phyloP scores from a whole-genome alignment of 192 early-diverging fungal genomes.

The Backusella macrospora region DNA sequence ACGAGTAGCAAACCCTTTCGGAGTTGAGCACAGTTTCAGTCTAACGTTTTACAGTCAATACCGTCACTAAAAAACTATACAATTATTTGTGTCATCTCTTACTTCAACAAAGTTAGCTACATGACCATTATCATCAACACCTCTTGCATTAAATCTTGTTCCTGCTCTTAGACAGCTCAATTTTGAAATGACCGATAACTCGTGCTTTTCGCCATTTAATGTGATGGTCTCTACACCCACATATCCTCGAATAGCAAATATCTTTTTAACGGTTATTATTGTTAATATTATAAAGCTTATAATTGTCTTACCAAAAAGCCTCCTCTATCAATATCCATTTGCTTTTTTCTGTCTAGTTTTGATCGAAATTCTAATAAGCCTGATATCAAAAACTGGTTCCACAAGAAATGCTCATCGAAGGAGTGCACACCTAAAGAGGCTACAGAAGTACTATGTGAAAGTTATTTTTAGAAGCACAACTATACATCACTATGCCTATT shows the following conservation, averaged over 20 bases:
- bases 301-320: slow-evolving; percentile 66
- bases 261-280: slow-evolving; percentile 39
- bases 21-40: slow-evolving; percentile 83
- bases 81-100: slow-evolving; percentile 1
- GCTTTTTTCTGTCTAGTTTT: slow-evolving; percentile 66
- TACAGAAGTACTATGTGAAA: slow-evolving; percentile 40
- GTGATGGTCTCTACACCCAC: slow-evolving; percentile 56
- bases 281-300: background rate
- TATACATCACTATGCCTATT: slow-evolving; percentile 19
- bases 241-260: slow-evolving; percentile 78
- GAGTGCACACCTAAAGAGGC: slow-evolving; percentile 54
- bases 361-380: slow-evolving; percentile 81
- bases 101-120: slow-evolving; percentile 98
- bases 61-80: background rate
- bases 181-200: slow-evolving; percentile 71
- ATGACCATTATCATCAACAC: slow-evolving; percentile 95
- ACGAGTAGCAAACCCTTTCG: slow-evolving; percentile 62
- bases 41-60: slow-evolving; percentile 37
- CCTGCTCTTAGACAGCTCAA: slow-evolving; percentile 83
- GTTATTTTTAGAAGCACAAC: background rate
- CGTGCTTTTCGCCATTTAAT: slow-evolving; percentile 41
- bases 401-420: slow-evolving; percentile 80
- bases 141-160: slow-evolving; percentile 91
- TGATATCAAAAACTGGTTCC: slow-evolving; percentile 88
- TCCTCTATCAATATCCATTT: slow-evolving; percentile 68